Evolutionary conservation across 345 rosid genomes (phyloP), one percentile per base, ranked within the genome.

Genomic region (Erucastrum elatum): DNA sequence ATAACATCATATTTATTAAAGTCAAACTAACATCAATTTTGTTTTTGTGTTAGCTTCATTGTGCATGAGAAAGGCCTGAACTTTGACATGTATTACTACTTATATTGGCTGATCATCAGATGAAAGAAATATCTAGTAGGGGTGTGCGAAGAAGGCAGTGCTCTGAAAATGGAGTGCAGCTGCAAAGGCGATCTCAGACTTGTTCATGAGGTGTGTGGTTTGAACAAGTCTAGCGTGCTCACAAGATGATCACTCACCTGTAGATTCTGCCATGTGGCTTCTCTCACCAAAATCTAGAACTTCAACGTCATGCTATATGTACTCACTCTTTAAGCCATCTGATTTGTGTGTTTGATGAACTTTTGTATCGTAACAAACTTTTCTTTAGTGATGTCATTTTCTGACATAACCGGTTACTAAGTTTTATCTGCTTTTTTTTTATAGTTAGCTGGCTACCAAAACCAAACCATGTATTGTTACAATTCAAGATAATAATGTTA

Each of bases 81-180:
- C 29, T 55, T 58, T 53, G 39, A 49, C 61, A 70, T 82, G 77
- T 58, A 80, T 27, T 61, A 68, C 76, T 53, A 41, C 11, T 41
- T 41, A 41, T 77, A 71, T 87, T 88, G 92, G 86, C 29, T 82
- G 87, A 81, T 75, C 64, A 62, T 59, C 83, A 77, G 78, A 68
- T 56, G 8, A 67, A 31, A 80, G 85, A 76, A 78, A 46, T 85
- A 10, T 41, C 49, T 41, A 41, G 13, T 41, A 4, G 49, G 11
- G 4, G 46, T 39, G 46, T 39, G 46, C 9, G 46, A 39, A 39
- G 46, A 39, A 39, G 46, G 46, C 46, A 39, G 8, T 39, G 9
- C 9, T 39, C 12, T 72, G 46, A 9, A 39, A 39, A 39, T 39
- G 12, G 46, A 39, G 46, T 7, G 46, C 46, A 39, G 46, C 46